Conservation (phyloP, 2,329 filamentous ascomycete genomes). For the Colletotrichum liaoningense region DNA sequence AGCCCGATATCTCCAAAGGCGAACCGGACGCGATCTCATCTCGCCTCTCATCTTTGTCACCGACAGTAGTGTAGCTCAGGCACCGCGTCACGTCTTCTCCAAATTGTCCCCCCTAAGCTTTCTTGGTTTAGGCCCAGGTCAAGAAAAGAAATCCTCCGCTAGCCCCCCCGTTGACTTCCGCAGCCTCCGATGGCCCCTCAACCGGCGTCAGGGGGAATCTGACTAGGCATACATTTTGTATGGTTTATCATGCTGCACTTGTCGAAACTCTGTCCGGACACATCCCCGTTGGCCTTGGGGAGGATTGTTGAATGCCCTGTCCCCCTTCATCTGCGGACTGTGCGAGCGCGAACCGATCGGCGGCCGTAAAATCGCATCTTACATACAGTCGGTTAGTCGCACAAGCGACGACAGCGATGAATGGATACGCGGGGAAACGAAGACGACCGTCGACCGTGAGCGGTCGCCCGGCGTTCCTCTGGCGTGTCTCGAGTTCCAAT, state of each 20-base stretch:
- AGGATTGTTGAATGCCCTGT: neutral
- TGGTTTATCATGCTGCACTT: neutral
- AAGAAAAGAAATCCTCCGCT: neutral
- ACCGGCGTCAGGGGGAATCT: constrained; percentile 14
- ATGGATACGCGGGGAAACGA: constrained; percentile 32
- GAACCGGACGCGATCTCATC: neutral
- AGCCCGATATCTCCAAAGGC: neutral
- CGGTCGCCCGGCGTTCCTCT: constrained; percentile 5
- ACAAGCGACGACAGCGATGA: neutral
- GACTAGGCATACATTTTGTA: neutral
- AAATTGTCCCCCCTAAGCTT: neutral
- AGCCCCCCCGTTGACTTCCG: neutral
- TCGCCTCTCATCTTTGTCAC: neutral
- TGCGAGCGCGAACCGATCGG: neutral
- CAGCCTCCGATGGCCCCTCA: neutral
- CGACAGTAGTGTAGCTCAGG: neutral
- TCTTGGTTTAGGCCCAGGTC: neutral
- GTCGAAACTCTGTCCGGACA: neutral
- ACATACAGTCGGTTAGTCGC: neutral
- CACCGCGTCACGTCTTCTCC: neutral
- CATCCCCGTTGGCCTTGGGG: neutral
- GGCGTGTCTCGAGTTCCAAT: constrained; percentile 21
- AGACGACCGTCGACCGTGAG: neutral
- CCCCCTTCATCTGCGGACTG: neutral
- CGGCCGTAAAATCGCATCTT: neutral